Evolutionary conservation across 2,329 filamentous ascomycete species (phyloP).

Genomic region (Exophiala viscosa): DNA sequence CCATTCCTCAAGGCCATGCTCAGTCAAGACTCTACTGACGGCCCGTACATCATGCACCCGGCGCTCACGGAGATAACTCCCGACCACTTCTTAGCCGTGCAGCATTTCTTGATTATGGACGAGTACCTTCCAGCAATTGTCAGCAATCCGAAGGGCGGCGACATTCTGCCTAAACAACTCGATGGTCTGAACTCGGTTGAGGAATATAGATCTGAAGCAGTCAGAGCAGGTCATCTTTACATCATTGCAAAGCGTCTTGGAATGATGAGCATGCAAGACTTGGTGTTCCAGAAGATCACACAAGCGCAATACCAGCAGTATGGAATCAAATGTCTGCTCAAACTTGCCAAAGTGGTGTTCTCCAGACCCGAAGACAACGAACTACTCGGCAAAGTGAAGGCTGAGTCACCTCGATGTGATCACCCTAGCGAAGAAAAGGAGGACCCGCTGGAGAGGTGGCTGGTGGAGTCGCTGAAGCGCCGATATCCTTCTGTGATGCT

Average conservation of each 20-base stretch:
- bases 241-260: slow-evolving; percentile 17
- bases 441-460: slow-evolving; percentile 17
- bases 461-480: slow-evolving; percentile 5
- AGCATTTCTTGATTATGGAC: slow-evolving; percentile 16
- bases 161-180: slow-evolving; percentile 12
- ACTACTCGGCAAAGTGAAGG: background rate
- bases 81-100: slow-evolving; percentile 19
- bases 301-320: slow-evolving; percentile 11
- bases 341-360: slow-evolving; percentile 15
- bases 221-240: slow-evolving; percentile 16
- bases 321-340: slow-evolving; percentile 12
- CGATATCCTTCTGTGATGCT: slow-evolving; percentile 10
- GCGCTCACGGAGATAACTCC: slow-evolving; percentile 13
- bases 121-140: slow-evolving; percentile 23
- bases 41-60: slow-evolving; percentile 25
- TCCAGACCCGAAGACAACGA: slow-evolving; percentile 7
- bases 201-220: slow-evolving; percentile 14
- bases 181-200: slow-evolving; percentile 5
- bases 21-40: slow-evolving; percentile 1
- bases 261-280: slow-evolving; percentile 11
- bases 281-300: slow-evolving; percentile 21
- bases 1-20: slow-evolving; percentile 15
- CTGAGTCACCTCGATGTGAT: background rate
- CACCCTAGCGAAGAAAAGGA: background rate
- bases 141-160: slow-evolving; percentile 2